Conservation (phyloP, 2,329 filamentous ascomycete species). For the Trichoderma gracile region DNA sequence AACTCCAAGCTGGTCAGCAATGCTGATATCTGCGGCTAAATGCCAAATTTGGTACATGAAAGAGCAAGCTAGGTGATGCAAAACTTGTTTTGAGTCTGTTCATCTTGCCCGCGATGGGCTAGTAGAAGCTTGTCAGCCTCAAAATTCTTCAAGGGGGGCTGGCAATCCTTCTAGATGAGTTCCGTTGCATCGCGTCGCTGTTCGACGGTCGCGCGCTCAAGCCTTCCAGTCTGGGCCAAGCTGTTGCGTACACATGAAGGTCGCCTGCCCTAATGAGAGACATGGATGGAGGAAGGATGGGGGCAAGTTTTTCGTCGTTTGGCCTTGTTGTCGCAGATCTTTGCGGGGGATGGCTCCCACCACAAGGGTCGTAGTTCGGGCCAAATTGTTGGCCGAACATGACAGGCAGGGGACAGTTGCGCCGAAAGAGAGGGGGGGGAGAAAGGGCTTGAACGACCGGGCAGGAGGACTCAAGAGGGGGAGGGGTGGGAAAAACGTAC, state of each 20-base stretch:
- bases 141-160: not conserved
- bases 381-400: not conserved
- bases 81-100: not conserved
- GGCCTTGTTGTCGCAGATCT: slow-evolving; percentile 3
- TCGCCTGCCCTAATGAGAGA: not conserved
- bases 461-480: too few species aligned
- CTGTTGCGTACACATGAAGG: not conserved
- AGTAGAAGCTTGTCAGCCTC: not conserved
- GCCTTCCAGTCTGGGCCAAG: not conserved
- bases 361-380: not conserved
- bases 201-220: not conserved
- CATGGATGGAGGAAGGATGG: too few species aligned
- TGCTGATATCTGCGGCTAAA: not conserved
- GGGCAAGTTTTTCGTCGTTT: not conserved
- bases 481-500: not conserved
- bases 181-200: slow-evolving; percentile 3
- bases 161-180: not conserved
- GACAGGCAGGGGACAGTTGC: not conserved
- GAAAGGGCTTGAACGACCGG: not conserved
- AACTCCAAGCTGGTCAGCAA: slow-evolving; percentile 1
- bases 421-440: not conserved
- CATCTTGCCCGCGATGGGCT: not conserved
- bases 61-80: not conserved
- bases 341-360: not conserved
- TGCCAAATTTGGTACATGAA: not conserved